Evolutionary conservation across 805 yeast species (phyloP).

Genomic region (Kodamaea restingae): DNA sequence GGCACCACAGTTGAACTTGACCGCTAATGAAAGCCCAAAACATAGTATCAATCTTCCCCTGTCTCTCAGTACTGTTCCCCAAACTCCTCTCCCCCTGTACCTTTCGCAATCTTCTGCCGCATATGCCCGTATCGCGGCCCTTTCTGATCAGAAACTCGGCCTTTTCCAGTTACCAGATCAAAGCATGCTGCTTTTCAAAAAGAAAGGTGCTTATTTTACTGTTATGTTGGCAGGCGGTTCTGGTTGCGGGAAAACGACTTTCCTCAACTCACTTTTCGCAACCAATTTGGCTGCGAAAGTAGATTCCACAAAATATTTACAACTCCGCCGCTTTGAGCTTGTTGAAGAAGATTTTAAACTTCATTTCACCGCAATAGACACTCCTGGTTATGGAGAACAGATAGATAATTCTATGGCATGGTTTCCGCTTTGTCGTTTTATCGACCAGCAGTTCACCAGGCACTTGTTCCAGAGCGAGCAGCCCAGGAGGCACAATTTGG

Average conservation of each 20-base stretch:
- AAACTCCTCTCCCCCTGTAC: not conserved
- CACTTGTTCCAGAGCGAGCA: slow-evolving; percentile 65
- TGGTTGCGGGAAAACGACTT: slow-evolving; percentile 25
- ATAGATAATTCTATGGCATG: slow-evolving; percentile 48
- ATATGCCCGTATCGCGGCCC: not conserved
- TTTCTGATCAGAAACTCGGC: slow-evolving; percentile 13
- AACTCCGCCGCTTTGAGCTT: slow-evolving; percentile 12
- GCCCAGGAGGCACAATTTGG: slow-evolving; percentile 25
- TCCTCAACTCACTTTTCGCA: slow-evolving; percentile 23
- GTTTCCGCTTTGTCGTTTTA: slow-evolving; percentile 53
- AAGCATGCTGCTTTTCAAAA: slow-evolving; percentile 19
- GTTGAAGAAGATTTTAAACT: slow-evolving; percentile 18
- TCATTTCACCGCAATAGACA: slow-evolving; percentile 20
- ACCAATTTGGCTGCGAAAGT: slow-evolving; percentile 10
- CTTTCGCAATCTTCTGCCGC: not conserved
- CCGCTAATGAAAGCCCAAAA: too few species aligned
- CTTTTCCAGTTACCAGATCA: slow-evolving; percentile 28
- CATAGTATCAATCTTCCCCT: too few species aligned
- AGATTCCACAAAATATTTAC: not conserved
- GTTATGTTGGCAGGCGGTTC: slow-evolving; percentile 36
- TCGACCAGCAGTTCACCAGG: slow-evolving; percentile 74
- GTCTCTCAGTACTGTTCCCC: too few species aligned
- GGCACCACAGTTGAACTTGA: too few species aligned
- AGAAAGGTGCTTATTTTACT: slow-evolving; percentile 32
- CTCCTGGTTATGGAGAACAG: slow-evolving; percentile 63